A percentile compares a stretch with the other conserved stretches of the same genome.
Conservation (phyloP, 164 flowering plant species). For the Stephania japonica region DNA sequence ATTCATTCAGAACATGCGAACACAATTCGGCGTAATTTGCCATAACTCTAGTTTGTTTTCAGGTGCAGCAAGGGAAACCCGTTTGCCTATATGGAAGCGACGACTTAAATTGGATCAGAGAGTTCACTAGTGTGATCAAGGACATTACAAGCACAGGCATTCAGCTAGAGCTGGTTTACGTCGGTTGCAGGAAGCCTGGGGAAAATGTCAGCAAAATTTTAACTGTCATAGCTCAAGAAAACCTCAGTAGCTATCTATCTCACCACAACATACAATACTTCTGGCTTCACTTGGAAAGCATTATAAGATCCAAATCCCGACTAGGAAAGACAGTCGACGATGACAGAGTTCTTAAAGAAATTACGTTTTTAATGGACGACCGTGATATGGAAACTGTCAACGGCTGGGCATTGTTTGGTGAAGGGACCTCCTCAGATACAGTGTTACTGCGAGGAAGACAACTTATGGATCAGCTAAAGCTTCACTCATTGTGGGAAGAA, state of each 20-base stretch:
- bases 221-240: conserved; percentile 28
- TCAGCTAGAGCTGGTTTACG: conserved; percentile 46
- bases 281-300: conserved; percentile 63
- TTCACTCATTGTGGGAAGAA: conserved; percentile 34
- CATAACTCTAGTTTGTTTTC: conserved; percentile 11
- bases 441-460: conserved; percentile 32
- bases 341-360: conserved; percentile 38
- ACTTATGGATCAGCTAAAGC: conserved; percentile 29
- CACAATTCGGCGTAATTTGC: too few relatives aligned
- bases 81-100: conserved; percentile 66
- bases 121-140: conserved; percentile 34
- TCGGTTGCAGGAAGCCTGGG: conserved; percentile 32
- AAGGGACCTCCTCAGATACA: conserved; percentile 29
- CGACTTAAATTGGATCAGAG: conserved; percentile 55
- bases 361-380: conserved; percentile 32
- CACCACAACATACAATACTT: conserved; percentile 35
- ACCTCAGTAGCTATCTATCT: conserved; percentile 14
- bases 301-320: conserved; percentile 40
- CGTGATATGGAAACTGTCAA: conserved; percentile 12
- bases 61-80: conserved; percentile 58
- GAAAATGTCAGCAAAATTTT: conserved; percentile 26
- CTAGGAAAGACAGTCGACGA: conserved; percentile 10
- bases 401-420: conserved; percentile 53
- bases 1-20: too few relatives aligned
- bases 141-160: conserved; percentile 29